Base-by-base conservation (phyloP, 106 monocot genomes). In the Cymbidium sinense region DNA sequence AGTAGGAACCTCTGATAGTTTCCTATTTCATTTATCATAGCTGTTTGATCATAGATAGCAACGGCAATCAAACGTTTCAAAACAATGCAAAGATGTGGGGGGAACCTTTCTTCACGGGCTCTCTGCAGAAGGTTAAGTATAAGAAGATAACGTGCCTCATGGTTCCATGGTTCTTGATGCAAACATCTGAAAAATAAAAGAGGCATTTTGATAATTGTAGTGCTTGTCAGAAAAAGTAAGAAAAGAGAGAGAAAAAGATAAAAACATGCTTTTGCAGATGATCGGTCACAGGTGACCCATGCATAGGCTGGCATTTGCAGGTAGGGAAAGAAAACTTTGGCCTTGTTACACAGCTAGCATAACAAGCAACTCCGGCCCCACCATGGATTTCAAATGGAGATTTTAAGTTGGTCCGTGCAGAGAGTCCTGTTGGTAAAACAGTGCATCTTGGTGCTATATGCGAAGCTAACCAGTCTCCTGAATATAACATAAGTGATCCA, bases 161-260 rank as follows among this genome's bases (percentile, higher is more conserved):
- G 17, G 74, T 85, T 99, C 98, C 98, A 99, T 41, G 98, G 98
- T 81, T 94, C 98, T 79, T 81, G 85, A 92, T 87, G 94, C 82
- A 99, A 70, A 92, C 88, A 92, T 83, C 98, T 99, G 81, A 28
- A 77, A 21, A 33, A 29, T 23, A 43, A 70, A 39, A 25, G 25
- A 27, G 5, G 20, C 30, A 33, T 43, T 74, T 43, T 28, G 19
- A 7, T 12, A 47, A 74, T 74, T 74, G 44, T 15, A 37, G 47
- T 8, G 4, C 25, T 28, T 28, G 27, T 6, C 23, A 74, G n/a
- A 4, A 36, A 80, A 76, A 12, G 18, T 18, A 76, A 4, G 30
- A 77, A 27, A 70, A 77, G 73, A 70, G 0, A 71, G 20, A 23
- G 37, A 67, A 67, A 67, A 33, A 67, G 10, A 37, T 21, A 0